Conservation (phyloP, 2,329 filamentous ascomycete genomes). For the Neonectria neomacrospora region DNA sequence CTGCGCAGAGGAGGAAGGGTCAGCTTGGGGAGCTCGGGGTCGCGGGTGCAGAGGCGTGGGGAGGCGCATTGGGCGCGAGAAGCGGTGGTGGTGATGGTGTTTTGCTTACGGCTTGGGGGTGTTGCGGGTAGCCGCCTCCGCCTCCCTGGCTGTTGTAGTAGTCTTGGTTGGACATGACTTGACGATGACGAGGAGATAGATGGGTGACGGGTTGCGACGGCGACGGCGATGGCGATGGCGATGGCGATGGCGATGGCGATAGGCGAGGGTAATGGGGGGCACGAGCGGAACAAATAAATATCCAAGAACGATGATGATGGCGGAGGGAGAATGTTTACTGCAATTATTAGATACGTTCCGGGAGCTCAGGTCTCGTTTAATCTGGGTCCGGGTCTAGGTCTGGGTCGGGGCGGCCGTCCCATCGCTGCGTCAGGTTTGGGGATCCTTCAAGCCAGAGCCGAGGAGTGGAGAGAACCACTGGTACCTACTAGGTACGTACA, state of each 20-base stretch:
- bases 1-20: slow-evolving; percentile 32
- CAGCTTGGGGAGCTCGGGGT: slow-evolving; percentile 16
- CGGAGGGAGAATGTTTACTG: not conserved
- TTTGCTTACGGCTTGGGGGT: slow-evolving; percentile 53
- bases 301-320: not conserved
- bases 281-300: not conserved
- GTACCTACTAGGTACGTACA: not conserved
- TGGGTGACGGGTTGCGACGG: not conserved
- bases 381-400: not conserved
- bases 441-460: slow-evolving; percentile 4
- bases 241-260: not conserved
- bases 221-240: not conserved
- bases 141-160: slow-evolving; percentile 53
- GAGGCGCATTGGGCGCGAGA: slow-evolving; percentile 13
- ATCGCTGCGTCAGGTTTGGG: slow-evolving; percentile 4
- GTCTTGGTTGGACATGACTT: slow-evolving; percentile 54
- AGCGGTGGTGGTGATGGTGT: not conserved
- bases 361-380: not conserved
- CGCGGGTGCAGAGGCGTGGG: not conserved
- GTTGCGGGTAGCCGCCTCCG: slow-evolving; percentile 53
- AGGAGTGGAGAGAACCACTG: not conserved
- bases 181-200: not conserved
- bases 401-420: slow-evolving; percentile 5
- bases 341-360: not conserved
- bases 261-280: not conserved